These are phyloP conservation scores for Acanthochlamys bracteata DNA, from an alignment of 106 monocot genomes.

Conservation along the genomic window DNA sequence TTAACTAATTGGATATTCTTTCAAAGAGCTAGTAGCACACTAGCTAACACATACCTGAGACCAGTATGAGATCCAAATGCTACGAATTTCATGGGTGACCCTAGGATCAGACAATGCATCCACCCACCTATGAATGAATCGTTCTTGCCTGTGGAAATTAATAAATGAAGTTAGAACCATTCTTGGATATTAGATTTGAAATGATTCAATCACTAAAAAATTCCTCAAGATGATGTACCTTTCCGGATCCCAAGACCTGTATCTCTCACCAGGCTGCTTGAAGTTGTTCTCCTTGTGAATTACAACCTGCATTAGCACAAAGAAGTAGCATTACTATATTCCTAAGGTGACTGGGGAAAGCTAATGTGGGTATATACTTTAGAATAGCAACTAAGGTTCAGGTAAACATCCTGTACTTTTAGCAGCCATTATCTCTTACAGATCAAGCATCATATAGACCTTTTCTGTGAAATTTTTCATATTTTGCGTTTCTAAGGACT, in stretches of 20 bases:
- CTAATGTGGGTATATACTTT: no score
- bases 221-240: conserved; percentile 26
- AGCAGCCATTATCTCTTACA: no score
- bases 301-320: conserved; percentile 23
- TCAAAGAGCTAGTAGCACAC: background rate
- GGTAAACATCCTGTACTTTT: no score
- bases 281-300: conserved; percentile 95
- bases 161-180: background rate
- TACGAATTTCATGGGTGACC: conserved; percentile 64
- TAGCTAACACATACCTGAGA: conserved; percentile 44
- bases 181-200: background rate
- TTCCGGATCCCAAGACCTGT: conserved; percentile 70
- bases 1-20: background rate
- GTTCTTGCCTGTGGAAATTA: conserved; percentile 49
- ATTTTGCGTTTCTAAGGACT: no score
- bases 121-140: conserved; percentile 55
- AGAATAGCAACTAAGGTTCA: no score
- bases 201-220: background rate
- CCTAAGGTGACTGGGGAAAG: no score
- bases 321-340: background rate
- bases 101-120: conserved; percentile 53
- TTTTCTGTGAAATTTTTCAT: no score
- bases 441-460: no score
- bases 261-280: conserved; percentile 98
- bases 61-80: conserved; percentile 79